A percentile compares a stretch with the other conserved stretches of the same genome.
phyloP scores from a whole-genome alignment of 1,139 yeast genomes.

The Candida frijolesensis region DNA sequence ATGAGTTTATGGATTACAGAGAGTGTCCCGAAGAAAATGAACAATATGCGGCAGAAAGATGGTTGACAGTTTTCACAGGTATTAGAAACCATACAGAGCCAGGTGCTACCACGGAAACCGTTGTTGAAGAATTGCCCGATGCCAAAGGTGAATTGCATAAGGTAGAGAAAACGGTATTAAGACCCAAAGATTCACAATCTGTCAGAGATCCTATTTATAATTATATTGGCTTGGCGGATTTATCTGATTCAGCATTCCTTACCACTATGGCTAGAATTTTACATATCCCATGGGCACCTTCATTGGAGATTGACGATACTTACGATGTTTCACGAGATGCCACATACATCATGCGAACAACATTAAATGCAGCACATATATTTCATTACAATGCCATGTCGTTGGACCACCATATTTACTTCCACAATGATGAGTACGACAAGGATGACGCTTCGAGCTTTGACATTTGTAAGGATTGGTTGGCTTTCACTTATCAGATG shows the following conservation, averaged over 20 bases:
- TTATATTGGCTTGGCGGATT: conserved; percentile 41
- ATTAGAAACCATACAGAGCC: conserved; percentile 25
- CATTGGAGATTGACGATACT: conserved; percentile 34
- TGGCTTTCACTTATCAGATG: conserved; percentile 41
- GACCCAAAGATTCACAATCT: conserved; percentile 22
- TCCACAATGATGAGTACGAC: conserved; percentile 33
- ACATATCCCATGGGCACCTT: conserved; percentile 50
- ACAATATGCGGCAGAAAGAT: conserved; percentile 37
- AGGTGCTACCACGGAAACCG: conserved; percentile 14
- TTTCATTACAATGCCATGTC: conserved; percentile 53
- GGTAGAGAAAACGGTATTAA: conserved; percentile 14
- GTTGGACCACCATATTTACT: conserved; percentile 49
- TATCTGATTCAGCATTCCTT: conserved; percentile 43
- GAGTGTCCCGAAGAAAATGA: conserved; percentile 39
- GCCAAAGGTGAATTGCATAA: conserved; percentile 14
- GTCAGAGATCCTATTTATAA: conserved; percentile 35
- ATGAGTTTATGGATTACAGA: conserved; percentile 37
- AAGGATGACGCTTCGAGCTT: conserved; percentile 26
- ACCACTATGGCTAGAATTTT: conserved; percentile 47
- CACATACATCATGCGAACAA: conserved; percentile 28
- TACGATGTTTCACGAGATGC: conserved; percentile 40
- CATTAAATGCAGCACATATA: conserved; percentile 42
- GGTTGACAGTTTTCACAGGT: conserved; percentile 47
- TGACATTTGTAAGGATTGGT: conserved; percentile 44
- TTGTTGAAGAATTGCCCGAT: conserved; percentile 16